phyloP scores from a whole-genome alignment of 345 rosid genomes.

The Ceriops decandra region DNA sequence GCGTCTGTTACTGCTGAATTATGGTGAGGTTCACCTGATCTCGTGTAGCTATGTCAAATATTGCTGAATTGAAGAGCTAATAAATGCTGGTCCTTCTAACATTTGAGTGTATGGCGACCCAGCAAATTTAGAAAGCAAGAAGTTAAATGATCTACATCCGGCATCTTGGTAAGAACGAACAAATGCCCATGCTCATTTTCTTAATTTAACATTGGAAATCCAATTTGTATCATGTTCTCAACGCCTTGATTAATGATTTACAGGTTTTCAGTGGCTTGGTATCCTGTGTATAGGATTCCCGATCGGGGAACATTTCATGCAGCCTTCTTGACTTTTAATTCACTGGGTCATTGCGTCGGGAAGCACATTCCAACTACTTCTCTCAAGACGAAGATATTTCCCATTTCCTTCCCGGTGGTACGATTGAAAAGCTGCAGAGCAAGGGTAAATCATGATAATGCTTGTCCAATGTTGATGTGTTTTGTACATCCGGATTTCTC shows the following conservation, averaged over 20 bases:
- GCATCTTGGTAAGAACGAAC: constrained; percentile 24
- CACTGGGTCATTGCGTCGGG: constrained; percentile 14
- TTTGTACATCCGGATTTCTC: no score
- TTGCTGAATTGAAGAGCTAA: no score
- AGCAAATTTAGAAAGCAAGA: constrained; percentile 19
- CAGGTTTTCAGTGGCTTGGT: constrained; percentile 40
- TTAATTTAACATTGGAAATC: no score
- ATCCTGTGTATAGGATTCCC: constrained; percentile 32
- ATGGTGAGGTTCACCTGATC: no score
- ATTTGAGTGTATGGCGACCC: constrained; percentile 26
- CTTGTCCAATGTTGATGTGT: background rate
- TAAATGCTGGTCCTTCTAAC: constrained; percentile 2
- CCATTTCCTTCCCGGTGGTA: constrained; percentile 18
- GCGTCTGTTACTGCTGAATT: no score
- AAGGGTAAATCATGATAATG: constrained; percentile 9
- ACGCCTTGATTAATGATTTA: background rate
- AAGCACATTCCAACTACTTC: constrained; percentile 12
- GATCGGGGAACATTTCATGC: constrained; percentile 13
- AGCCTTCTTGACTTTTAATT: constrained; percentile 23
- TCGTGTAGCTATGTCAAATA: no score
- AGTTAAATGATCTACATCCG: constrained; percentile 28
- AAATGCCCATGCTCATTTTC: background rate
- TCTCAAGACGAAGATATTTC: constrained; percentile 2
- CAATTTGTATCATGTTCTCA: no score
- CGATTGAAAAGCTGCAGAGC: constrained; percentile 29